phyloP scores from a whole-genome alignment of 352 stramenopile species.

The Saprolegnia diclina region DNA sequence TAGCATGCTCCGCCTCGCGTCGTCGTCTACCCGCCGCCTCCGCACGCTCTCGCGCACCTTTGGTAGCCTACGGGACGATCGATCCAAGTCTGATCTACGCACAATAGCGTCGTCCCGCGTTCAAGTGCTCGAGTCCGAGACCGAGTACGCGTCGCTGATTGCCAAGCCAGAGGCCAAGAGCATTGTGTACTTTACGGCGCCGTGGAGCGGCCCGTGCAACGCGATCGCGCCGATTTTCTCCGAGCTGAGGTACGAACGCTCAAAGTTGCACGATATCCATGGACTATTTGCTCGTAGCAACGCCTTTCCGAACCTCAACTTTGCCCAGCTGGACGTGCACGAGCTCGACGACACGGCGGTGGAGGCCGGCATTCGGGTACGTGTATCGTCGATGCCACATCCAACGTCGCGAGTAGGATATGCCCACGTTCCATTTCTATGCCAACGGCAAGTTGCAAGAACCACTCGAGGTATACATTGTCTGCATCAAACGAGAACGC shows the following conservation, averaged over 20 bases:
- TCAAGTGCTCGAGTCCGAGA: slow-evolving; percentile 7
- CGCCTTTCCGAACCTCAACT: slow-evolving; percentile 47
- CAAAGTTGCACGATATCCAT: no score
- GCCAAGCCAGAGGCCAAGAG: slow-evolving; percentile 1
- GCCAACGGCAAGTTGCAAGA: background rate
- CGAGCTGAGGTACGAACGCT: slow-evolving; percentile 58
- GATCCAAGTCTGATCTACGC: no score
- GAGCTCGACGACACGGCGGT: slow-evolving; percentile 70
- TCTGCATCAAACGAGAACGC: background rate
- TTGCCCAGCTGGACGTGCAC: slow-evolving; percentile 80
- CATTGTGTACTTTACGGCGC: slow-evolving; percentile 85
- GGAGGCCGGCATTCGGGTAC: slow-evolving; percentile 70
- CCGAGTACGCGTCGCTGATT: slow-evolving; percentile 8
- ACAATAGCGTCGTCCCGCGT: background rate
- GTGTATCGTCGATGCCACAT: slow-evolving; percentile 17
- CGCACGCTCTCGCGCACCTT: background rate
- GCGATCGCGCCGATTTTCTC: slow-evolving; percentile 84
- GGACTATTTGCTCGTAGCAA: background rate
- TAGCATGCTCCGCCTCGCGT: background rate
- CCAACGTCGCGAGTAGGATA: background rate
- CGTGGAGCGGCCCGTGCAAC: slow-evolving; percentile 87
- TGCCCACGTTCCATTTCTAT: slow-evolving; percentile 13
- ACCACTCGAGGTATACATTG: background rate
- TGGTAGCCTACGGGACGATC: background rate
- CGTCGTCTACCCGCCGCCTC: background rate